Evolutionary conservation across 352 stramenopile species (phyloP), one percentile per base, ranked within the genome.

Genomic region (Paralagenidium karlingii): DNA sequence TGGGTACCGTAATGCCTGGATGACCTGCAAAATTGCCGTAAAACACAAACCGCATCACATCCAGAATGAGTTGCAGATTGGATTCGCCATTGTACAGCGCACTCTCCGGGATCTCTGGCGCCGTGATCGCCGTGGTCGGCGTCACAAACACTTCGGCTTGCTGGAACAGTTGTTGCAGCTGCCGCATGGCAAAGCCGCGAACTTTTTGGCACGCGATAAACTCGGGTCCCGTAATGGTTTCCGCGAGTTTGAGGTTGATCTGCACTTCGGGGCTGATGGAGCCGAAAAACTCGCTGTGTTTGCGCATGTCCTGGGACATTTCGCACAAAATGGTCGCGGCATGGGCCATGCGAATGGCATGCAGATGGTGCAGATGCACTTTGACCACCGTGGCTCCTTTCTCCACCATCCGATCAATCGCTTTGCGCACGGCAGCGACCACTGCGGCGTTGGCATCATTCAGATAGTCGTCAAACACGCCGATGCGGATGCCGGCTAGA

Each of bases 101-200:
- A 22, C 77, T 63, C 3, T 68, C 73, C 16, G 45, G 58, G 39
- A 95, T 71, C 36, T 79, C 52, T 1, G 84, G 87, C 6, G 79
- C 82, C 6, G 64, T 73, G 24, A 89, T 75, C 10, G 58, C 76
- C 2, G 71, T 81, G 13, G 78, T 76, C 8, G 87, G 87, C 12
- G 70, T 83, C 39, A 94, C 55, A 34, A 96, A 89, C n/a, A 81
- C 75, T 53, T 96, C 81, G 37, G 94, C 63, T 39, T 88, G 73
- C 43, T 67, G 63, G 37, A 94, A 80, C 11, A 95, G 55, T n/a
- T n/a, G n/a, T 19, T 76, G 59, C 15, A 90, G 69, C 41, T 89
- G 68, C 24, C 78, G 54, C 44, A 92, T 53, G 1, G 79, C 82
- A 38, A 82, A 96, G 11, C 63, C 68, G 8, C 82, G 70, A 29